Base-by-base conservation (phyloP, 495 filamentous ascomycete genomes). In the Recurvomyces mirabilis region DNA sequence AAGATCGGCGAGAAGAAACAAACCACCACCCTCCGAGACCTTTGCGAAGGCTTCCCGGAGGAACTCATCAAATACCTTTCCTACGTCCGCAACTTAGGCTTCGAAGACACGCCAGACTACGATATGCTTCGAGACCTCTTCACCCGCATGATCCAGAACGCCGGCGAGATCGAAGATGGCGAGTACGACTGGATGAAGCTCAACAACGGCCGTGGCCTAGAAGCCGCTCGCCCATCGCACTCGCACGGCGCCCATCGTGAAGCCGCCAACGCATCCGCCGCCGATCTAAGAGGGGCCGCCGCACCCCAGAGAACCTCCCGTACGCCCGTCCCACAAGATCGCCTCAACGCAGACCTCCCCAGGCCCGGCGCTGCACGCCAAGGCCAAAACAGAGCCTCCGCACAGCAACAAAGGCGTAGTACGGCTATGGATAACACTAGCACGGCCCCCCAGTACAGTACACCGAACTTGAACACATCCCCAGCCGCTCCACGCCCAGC, bases 161-260 rank as follows among this genome's bases (percentile, higher is more conserved):
- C 82, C 5, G 87, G 88, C 29, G 87, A 93, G 52, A 82, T 95
- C 11, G 91, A 99, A 56, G 91, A 99, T 68, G 91, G 93, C 47
- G 93, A 99, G 60, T 99, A 96, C 61, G 91, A 99, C 64, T 99
- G 91, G 91, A 95, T 96, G 93, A 95, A 94, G 73, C 71, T 93
- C 45, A 91, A 86, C 71, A 93, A 93, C 61, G 88, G 87, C 49
- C 82, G 87, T 56, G 87, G 86, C 28, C 93, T 84, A 85, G 89
- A 96, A 66, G 37, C 47, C 17, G 44, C 45, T 17, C 28, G 49
- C 9, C 24, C 53, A 13, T 49, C 51, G 3, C 84, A 82, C 55
- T 69, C 74, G 60, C 93, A 93, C 69, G 78, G 81, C 49, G 84
- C 93, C 63, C 44, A 45, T 14, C 21, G 37, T 4, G 50, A 48